Base-by-base conservation (phyloP, 2,329 filamentous ascomycete genomes). In the Elsinoe australis region DNA sequence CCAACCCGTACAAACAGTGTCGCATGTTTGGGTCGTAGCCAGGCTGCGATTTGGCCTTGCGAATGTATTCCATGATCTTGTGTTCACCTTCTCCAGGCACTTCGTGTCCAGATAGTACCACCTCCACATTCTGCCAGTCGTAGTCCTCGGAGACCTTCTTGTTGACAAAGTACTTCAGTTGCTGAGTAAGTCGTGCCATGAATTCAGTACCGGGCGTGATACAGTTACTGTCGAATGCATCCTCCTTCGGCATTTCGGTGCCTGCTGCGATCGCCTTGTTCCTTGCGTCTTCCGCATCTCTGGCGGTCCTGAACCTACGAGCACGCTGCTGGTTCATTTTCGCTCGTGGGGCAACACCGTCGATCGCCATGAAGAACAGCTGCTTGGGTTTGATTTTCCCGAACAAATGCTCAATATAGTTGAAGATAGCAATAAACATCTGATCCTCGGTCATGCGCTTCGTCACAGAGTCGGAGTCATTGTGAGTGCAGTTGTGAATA, bases 41-140 rank as follows among this genome's bases (percentile, higher is more conserved):
- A 2, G 86, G 86, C 67, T 98, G 92, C 41, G 90, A 88, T 73
- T 96, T 96, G 53, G 92, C 87, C 67, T 94, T 87, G 58, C 92
- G 85, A 66, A 98, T 98, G 67, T 98, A 98, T 68, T 98, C 94
- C 92, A 98, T 98, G 68, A 98, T 95, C 72, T 98, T 98, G 73
- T 98, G 92, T 68, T 98, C 92, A 59, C 92, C 92, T 69, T 98
- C 94, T 59, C 92, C 92, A 5, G 92, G 92, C 19, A 96, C 90
- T 67, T 98, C 94, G 63, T 98, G 94, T 48, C 94, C 92, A 4
- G 92, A 98, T 51, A 98, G 76, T 47, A 98, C 88, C 58, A 98
- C 83, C 63, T 96, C 89, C 55, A 94, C 92, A 52, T 86, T 86
- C 69, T 98, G 92, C 92, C 92, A 98, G 60, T 98, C 92, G 39